Conservation (phyloP, 495 filamentous ascomycete species). For the Antarctomyces pellizariae region DNA sequence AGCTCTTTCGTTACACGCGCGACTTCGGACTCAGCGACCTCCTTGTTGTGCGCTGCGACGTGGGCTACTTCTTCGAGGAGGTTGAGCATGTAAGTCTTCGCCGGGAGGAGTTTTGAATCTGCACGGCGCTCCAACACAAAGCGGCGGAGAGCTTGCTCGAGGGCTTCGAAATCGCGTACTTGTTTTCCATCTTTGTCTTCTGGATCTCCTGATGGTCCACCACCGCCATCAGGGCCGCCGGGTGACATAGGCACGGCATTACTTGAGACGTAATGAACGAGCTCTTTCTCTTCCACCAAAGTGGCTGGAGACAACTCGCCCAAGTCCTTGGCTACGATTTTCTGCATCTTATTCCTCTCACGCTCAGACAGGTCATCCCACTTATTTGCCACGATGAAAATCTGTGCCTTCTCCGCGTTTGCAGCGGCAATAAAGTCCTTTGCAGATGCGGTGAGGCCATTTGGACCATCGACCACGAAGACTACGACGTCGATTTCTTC, state of each 20-base stretch:
- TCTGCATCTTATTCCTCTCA: constrained; percentile 47
- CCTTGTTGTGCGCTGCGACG: constrained; percentile 67
- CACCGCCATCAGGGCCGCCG: constrained; percentile 24
- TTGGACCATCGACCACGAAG: constrained; percentile 90
- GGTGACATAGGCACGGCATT: constrained; percentile 65
- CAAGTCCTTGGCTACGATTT: constrained; percentile 82
- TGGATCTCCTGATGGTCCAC: constrained; percentile 35
- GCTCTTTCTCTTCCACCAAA: constrained; percentile 73
- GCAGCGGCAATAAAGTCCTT: constrained; percentile 94
- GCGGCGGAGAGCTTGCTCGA: constrained; percentile 69
- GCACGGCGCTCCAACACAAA: constrained; percentile 95
- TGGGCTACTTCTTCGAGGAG: constrained; percentile 64
- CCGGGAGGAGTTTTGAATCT: constrained; percentile 83
- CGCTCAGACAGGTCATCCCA: constrained; percentile 90
- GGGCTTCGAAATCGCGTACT: constrained; percentile 62
- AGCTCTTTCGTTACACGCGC: constrained; percentile 65
- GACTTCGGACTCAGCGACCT: constrained; percentile 67
- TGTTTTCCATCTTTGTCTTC: constrained; percentile 41
- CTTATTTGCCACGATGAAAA: constrained; percentile 96
- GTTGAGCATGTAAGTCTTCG: constrained; percentile 90
- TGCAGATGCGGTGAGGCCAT: constrained; percentile 89
- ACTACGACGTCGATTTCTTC: constrained; percentile 98
- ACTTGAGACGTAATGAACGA: constrained; percentile 95
- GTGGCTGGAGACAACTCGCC: constrained; percentile 65
- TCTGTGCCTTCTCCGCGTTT: constrained; percentile 89